Conservation (phyloP, 228 moss, liverwort and hornwort genomes). For the Sphagnum magellanicum region DNA sequence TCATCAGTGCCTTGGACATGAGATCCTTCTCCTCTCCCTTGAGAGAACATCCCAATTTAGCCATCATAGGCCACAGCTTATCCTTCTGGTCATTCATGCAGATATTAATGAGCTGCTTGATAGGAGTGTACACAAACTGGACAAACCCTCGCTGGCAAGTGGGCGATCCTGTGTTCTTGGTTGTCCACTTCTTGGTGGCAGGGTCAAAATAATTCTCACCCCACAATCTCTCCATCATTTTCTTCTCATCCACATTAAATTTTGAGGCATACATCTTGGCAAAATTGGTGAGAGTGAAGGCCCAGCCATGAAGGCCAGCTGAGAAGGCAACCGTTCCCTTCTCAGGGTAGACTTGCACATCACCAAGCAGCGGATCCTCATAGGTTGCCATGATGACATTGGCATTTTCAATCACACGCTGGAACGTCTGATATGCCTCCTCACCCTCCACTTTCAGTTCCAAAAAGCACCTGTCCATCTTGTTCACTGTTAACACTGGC, state of each 20-base stretch:
- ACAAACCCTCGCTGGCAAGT: conserved; percentile 22
- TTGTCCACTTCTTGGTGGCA: conserved; percentile 18
- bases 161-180: conserved; percentile 13
- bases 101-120: conserved; percentile 21
- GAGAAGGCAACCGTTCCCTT: conserved; percentile 24
- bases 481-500: conserved; percentile 16
- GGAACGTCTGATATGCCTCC: conserved; percentile 23
- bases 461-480: conserved; percentile 25
- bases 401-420: conserved; percentile 24
- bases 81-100: conserved; percentile 31
- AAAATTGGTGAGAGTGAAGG: conserved; percentile 20
- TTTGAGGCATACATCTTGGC: conserved; percentile 20
- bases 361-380: conserved; percentile 17
- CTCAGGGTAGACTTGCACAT: conserved; percentile 23
- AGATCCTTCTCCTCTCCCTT: conserved; percentile 24
- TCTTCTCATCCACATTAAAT: conserved; percentile 20
- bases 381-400: conserved; percentile 25
- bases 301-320: conserved; percentile 21
- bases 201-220: conserved; percentile 24
- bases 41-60: conserved; percentile 7
- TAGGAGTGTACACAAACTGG: conserved; percentile 22
- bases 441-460: conserved; percentile 21
- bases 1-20: conserved; percentile 28
- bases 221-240: conserved; percentile 29
- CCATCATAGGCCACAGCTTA: conserved; percentile 23